Percentiles rank a stretch among this genome's conserved stretches.
Conservation (phyloP, 2,329 filamentous ascomycete genomes). For the Exophiala calicioides region DNA sequence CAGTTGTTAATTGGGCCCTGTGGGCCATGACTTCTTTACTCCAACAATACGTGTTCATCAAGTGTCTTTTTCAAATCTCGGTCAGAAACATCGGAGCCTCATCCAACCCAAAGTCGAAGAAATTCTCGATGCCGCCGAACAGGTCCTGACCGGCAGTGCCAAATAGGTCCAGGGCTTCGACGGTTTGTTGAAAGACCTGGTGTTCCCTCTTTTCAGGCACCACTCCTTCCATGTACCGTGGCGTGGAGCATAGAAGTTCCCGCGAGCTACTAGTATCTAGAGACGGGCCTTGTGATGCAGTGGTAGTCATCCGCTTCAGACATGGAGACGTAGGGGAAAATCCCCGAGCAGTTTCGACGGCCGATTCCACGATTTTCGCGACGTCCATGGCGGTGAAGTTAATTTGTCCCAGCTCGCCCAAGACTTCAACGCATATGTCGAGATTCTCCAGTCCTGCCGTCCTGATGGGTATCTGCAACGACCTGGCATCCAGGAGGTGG, state of each 20-base stretch:
- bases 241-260: neutral
- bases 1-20: too few relatives aligned
- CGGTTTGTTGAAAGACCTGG: neutral
- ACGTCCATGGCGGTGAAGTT: constrained; percentile 5
- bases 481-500: constrained; percentile 7
- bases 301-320: neutral
- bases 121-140: constrained; percentile 6
- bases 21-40: too few relatives aligned
- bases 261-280: neutral
- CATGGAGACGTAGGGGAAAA: neutral
- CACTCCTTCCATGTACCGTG: constrained; percentile 8
- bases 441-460: constrained; percentile 3
- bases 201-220: neutral
- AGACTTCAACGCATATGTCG: constrained; percentile 3
- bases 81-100: too few relatives aligned
- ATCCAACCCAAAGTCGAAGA: constrained; percentile 14
- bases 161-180: neutral
- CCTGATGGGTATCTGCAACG: neutral
- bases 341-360: constrained; percentile 1
- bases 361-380: constrained; percentile 5
- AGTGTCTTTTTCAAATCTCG: too few relatives aligned
- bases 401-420: constrained; percentile 7
- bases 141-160: constrained; percentile 1
- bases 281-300: neutral
- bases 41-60: too few relatives aligned